Evolutionary conservation across 352 stramenopile genomes (phyloP).

Genomic region (Globisporangium acanthophoron): DNA sequence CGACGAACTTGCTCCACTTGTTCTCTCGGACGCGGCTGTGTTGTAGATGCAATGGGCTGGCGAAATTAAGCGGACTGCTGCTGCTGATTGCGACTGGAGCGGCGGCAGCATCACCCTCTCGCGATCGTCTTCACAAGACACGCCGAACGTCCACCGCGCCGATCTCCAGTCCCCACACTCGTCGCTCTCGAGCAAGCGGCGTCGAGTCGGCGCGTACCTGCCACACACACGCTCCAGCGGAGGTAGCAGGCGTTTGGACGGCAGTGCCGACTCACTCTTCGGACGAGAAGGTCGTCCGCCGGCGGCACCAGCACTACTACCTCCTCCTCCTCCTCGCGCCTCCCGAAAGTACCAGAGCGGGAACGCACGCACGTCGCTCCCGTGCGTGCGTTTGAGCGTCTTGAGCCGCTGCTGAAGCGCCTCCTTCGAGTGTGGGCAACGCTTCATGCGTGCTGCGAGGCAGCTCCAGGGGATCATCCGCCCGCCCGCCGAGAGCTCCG

Average conservation of each 20-base stretch:
- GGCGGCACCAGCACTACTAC: too few relatives aligned
- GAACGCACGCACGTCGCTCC: constrained; percentile 23
- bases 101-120: neutral
- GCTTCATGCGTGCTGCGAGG: constrained; percentile 23
- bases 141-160: neutral
- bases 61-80: neutral
- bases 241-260: neutral
- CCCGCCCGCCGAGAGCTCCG: constrained; percentile 7
- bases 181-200: neutral
- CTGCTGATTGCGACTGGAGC: neutral
- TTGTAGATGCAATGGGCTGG: neutral
- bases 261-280: neutral
- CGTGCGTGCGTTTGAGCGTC: constrained; percentile 49
- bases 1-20: neutral
- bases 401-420: constrained; percentile 44
- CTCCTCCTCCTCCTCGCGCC: too few relatives aligned
- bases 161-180: neutral
- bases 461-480: constrained; percentile 27
- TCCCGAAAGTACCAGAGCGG: constrained; percentile 37
- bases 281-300: neutral
- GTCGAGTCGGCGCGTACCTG: too few relatives aligned
- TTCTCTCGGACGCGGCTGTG: neutral
- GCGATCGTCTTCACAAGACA: neutral
- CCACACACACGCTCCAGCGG: neutral
- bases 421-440: constrained; percentile 24